These are phyloP conservation scores for Boletus edulis DNA, from an alignment of 768 basidiomycete species.

Conservation along the genomic window DNA sequence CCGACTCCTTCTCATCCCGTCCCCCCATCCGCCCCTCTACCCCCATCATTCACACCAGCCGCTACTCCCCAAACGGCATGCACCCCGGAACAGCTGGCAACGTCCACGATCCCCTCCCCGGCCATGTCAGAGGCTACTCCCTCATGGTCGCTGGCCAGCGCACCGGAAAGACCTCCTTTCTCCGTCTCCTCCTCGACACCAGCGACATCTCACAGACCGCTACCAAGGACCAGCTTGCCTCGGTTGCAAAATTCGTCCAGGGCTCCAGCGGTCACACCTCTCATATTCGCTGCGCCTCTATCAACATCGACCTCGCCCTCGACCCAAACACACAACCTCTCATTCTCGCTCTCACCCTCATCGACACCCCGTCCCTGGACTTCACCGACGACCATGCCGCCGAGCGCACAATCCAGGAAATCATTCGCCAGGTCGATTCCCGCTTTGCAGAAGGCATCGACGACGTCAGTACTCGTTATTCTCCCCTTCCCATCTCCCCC, in stretches of 20 bases:
- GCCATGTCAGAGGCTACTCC: constrained; percentile 45
- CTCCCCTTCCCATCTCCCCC: constrained; percentile 19
- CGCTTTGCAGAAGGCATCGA: constrained; percentile 72
- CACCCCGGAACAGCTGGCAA: constrained; percentile 28
- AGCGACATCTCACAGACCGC: constrained; percentile 60
- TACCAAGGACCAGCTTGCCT: constrained; percentile 72
- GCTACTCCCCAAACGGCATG: constrained; percentile 27
- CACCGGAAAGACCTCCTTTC: constrained; percentile 85
- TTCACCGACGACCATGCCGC: constrained; percentile 61
- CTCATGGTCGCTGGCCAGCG: constrained; percentile 81
- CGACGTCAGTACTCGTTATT: constrained; percentile 56
- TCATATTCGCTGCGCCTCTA: constrained; percentile 64
- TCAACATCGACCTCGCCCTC: constrained; percentile 66
- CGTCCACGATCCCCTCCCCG: constrained; percentile 25
- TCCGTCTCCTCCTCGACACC: constrained; percentile 83
- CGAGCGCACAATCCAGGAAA: constrained; percentile 65
- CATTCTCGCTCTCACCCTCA: constrained; percentile 62
- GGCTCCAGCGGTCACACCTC: constrained; percentile 70
- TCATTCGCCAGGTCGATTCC: constrained; percentile 67
- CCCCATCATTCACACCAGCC: constrained; percentile 21
- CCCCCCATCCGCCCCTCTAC: constrained; percentile 27
- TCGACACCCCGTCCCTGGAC: constrained; percentile 84
- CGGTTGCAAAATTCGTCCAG: constrained; percentile 81
- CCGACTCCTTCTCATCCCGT: constrained; percentile 26
- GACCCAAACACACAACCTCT: constrained; percentile 44